Percentiles rank a stretch among this genome's conserved stretches.
Conservation (phyloP, 768 basidiomycete genomes). For the Melanogaster broomeanus region DNA sequence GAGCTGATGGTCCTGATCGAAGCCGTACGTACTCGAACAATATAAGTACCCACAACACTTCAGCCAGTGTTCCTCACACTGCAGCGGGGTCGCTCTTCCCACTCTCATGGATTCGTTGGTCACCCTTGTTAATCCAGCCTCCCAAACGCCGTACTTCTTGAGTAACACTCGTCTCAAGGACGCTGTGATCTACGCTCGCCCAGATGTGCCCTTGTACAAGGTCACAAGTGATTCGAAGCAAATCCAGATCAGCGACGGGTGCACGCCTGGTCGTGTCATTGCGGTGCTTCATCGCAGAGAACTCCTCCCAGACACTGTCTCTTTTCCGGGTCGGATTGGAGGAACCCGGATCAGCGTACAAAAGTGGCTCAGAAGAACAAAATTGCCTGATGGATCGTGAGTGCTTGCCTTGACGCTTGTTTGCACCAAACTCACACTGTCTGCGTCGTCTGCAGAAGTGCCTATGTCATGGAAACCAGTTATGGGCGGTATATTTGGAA, state of each 20-base stretch:
- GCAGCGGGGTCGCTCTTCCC: not conserved
- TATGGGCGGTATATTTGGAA: slow-evolving; percentile 30
- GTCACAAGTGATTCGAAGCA: slow-evolving; percentile 21
- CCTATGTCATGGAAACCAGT: slow-evolving; percentile 22
- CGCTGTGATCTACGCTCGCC: slow-evolving; percentile 16
- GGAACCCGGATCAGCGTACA: slow-evolving; percentile 16
- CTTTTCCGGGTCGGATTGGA: slow-evolving; percentile 21
- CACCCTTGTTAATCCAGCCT: slow-evolving; percentile 26
- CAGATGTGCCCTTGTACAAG: slow-evolving; percentile 25
- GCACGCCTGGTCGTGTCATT: slow-evolving; percentile 11
- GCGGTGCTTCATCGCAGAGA: slow-evolving; percentile 29
- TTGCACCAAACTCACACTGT: not conserved
- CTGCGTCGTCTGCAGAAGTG: slow-evolving; percentile 6
- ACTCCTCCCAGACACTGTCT: slow-evolving; percentile 27
- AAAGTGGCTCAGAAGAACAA: slow-evolving; percentile 30
- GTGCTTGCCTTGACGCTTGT: not conserved
- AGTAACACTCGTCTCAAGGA: slow-evolving; percentile 20
- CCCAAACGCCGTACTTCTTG: slow-evolving; percentile 30
- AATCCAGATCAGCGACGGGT: slow-evolving; percentile 15
- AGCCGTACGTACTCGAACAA: not conserved
- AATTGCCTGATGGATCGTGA: slow-evolving; percentile 24
- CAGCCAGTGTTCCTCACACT: no score
- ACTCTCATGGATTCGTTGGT: slow-evolving; percentile 27
- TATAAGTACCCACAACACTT: slow-evolving; percentile 1
- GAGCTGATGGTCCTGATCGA: not conserved